Conservation (phyloP, 2,329 filamentous ascomycete genomes). For the Chaetothyriales sp. region DNA sequence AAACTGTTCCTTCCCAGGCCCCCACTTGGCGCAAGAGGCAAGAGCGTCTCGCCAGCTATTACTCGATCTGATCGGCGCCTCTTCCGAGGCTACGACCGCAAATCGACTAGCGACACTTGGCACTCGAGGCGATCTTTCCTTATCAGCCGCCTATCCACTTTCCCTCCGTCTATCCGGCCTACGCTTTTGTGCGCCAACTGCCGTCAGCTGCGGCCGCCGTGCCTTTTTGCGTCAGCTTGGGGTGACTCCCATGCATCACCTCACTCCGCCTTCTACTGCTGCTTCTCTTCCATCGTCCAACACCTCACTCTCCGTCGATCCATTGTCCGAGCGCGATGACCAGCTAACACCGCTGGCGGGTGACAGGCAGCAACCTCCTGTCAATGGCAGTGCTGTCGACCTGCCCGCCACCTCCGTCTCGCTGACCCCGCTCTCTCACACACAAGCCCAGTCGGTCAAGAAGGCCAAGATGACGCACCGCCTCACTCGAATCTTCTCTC, state of each 20-base stretch:
- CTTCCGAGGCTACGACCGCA: not conserved
- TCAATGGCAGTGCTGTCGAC: conserved; percentile 24
- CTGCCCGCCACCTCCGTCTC: conserved; percentile 5
- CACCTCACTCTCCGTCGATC: not conserved
- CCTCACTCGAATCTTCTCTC: conserved; percentile 33
- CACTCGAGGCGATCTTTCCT: not conserved
- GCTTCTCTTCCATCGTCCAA: not conserved
- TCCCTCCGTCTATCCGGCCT: not conserved
- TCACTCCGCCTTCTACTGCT: not conserved
- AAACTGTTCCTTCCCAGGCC: not conserved
- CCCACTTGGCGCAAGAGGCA: not conserved
- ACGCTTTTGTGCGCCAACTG: not conserved
- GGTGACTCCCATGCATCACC: not conserved
- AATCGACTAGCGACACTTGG: not conserved
- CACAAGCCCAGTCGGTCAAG: conserved; percentile 4
- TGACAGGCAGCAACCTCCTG: conserved; percentile 27
- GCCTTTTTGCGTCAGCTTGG: not conserved
- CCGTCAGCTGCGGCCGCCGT: not conserved
- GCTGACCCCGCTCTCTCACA: conserved; percentile 6
- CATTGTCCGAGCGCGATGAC: not conserved
- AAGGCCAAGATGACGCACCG: conserved; percentile 31
- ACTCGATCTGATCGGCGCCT: not conserved
- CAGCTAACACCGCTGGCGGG: conserved; percentile 29
- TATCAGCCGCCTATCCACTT: not conserved
- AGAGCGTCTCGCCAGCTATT: not conserved